Base-by-base conservation (phyloP, 352 stramenopile species). In the Phytophthora vignae region DNA sequence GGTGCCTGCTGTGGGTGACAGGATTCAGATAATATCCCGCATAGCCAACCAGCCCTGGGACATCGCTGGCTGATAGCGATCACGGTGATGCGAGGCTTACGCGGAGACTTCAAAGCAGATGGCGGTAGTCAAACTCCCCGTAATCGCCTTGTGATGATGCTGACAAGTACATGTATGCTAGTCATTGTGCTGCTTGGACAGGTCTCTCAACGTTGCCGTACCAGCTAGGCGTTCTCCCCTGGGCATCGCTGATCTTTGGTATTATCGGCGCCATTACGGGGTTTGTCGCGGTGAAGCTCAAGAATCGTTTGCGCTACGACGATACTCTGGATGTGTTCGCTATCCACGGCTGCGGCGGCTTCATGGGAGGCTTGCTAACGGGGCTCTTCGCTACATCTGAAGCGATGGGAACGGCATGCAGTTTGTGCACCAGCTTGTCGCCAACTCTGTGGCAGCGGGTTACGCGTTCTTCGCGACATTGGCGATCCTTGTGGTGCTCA, bases 311-410 rank as follows among this genome's bases (percentile, higher is more conserved):
- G 42, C 80, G 82, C 14, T 91, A 88, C 70, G 87, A 94, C 55
- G 87, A 94, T 59, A 91, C 82, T 14, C 74, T 94, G 15, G 87
- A 94, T 71, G 75, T 78, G 58, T 92, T 93, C 68, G 85, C 70
- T 4, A 84, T 94, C 64, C 85, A 94, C 73, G 83, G 83, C 36
- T 77, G 82, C n/a, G 83, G 65, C 9, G 87, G 87, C 9, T 84
- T 91, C 48, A 66, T 74, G 4, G 87, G 87, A 10, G 81, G 79
- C 14, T 64, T 94, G 27, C 48, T 91, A 11, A 88, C 83, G 1
- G 87, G 84, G 17, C 73, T 94, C 4, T 92, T 94, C 49, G 84
- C 82, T 7, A 87, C 79, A 1, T 60, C 59, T 19, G 21, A 84
- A 8, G 78, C 81, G 31, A 85, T 67, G 79, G 76, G 14, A 76